These are phyloP conservation scores for Rhizopogon vesiculosus DNA, from an alignment of 768 basidiomycete species.

Conservation along the genomic window DNA sequence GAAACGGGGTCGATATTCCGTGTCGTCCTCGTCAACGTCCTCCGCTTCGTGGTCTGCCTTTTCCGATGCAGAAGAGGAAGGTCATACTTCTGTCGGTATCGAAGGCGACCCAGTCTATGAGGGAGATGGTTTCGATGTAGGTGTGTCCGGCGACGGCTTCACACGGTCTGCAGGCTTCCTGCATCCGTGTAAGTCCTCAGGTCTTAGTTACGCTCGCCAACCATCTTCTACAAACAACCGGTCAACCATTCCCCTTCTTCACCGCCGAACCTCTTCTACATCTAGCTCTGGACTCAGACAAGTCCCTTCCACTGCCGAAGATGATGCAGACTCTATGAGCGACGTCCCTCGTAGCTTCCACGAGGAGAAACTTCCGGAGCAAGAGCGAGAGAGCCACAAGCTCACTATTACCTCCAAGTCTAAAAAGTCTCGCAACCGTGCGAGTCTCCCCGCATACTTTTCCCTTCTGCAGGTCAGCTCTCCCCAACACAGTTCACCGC, in stretches of 20 bases:
- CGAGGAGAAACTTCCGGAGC: slow-evolving; percentile 29
- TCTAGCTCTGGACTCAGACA: slow-evolving; percentile 30
- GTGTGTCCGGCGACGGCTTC: slow-evolving; percentile 29
- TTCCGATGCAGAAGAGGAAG: slow-evolving; percentile 62
- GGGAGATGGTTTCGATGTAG: slow-evolving; percentile 32
- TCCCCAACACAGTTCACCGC: slow-evolving; percentile 33
- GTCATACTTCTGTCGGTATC: slow-evolving; percentile 22
- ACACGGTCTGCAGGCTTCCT: slow-evolving; percentile 37
- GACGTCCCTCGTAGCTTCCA: slow-evolving; percentile 15
- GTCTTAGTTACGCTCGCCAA: slow-evolving; percentile 61
- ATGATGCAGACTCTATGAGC: slow-evolving; percentile 34
- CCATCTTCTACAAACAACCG: slow-evolving; percentile 70
- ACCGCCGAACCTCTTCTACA: slow-evolving; percentile 47
- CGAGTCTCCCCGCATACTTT: slow-evolving; percentile 72
- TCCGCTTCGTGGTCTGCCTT: slow-evolving; percentile 63
- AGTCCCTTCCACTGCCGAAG: slow-evolving; percentile 40
- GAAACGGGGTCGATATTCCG: slow-evolving; percentile 45
- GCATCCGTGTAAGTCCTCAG: slow-evolving; percentile 34
- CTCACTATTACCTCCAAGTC: slow-evolving; percentile 32
- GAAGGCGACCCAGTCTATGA: slow-evolving; percentile 30
- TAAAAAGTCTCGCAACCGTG: slow-evolving; percentile 59
- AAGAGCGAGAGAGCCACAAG: slow-evolving; percentile 18
- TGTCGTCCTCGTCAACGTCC: slow-evolving; percentile 60
- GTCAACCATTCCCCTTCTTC: slow-evolving; percentile 53
- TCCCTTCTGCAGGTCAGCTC: slow-evolving; percentile 59